A percentile compares a stretch with the other conserved stretches of the same genome.
phyloP scores from a whole-genome alignment of 768 basidiomycete genomes.

The Pisolithus microcarpus region DNA sequence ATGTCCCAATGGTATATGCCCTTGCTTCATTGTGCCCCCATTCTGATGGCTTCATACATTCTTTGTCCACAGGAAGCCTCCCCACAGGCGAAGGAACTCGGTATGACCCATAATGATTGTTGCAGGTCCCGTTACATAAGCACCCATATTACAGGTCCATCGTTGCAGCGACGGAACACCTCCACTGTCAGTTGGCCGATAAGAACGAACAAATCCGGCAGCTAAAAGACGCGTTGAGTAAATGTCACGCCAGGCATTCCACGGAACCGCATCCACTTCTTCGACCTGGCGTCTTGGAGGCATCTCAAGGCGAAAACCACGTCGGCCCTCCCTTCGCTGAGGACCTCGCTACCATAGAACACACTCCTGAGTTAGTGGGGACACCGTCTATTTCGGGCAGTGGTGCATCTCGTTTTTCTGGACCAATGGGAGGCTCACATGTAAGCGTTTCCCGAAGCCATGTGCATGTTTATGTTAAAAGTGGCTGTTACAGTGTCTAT shows the following conservation, averaged over 20 bases:
- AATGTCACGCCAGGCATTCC: constrained; percentile 60
- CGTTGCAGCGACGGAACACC: constrained; percentile 52
- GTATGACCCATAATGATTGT: constrained; percentile 23
- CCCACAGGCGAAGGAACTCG: constrained; percentile 54
- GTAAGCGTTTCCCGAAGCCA: too few species aligned
- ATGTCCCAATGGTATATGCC: constrained; percentile 47
- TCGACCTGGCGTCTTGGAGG: constrained; percentile 50
- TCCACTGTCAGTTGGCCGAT: constrained; percentile 54
- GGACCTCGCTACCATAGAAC: constrained; percentile 9
- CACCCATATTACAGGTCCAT: constrained; percentile 35
- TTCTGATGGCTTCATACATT: not conserved
- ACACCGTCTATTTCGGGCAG: constrained; percentile 64
- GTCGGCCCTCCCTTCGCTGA: too few species aligned
- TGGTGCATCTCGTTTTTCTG: constrained; percentile 41
- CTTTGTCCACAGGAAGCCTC: constrained; percentile 29
- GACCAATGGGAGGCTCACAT: not conserved
- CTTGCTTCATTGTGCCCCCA: not conserved
- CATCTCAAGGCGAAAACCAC: constrained; percentile 13
- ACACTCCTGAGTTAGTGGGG: constrained; percentile 34
- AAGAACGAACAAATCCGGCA: constrained; percentile 62
- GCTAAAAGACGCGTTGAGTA: constrained; percentile 59
- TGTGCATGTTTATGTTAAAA: too few species aligned
- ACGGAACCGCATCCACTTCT: constrained; percentile 63
- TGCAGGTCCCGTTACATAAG: not conserved
- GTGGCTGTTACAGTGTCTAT: too few species aligned